Evolutionary conservation across 148 eudicot genomes (phyloP).

Genomic region (Nyssa sinensis): DNA sequence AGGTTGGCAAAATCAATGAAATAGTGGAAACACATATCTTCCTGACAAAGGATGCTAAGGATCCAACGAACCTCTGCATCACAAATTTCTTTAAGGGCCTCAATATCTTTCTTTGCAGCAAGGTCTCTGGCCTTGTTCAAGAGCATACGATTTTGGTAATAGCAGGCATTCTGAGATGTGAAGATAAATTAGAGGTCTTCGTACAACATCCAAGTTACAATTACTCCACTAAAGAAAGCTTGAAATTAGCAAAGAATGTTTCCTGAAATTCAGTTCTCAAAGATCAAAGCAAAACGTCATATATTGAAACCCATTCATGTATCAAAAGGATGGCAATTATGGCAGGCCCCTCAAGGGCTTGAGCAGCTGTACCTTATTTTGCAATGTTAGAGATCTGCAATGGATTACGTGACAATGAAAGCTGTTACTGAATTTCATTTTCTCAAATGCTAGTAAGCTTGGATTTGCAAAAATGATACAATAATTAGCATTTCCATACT

Average conservation of each 20-base stretch:
- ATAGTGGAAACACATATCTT: background rate
- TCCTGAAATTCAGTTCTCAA: background rate
- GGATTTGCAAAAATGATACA: no score
- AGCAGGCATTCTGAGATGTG: background rate
- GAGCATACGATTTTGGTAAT: background rate
- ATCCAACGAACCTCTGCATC: background rate
- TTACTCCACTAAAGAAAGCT: background rate
- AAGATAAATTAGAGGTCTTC: background rate
- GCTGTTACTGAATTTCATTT: no score
- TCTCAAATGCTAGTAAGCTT: no score
- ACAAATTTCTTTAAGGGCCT: background rate
- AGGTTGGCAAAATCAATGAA: background rate
- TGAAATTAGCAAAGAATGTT: no score
- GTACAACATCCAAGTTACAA: background rate
- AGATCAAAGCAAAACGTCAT: background rate
- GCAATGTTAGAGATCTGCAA: no score
- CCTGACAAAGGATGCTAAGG: background rate
- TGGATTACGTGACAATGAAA: no score
- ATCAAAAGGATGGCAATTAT: background rate
- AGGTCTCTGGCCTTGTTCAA: background rate
- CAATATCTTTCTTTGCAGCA: background rate
- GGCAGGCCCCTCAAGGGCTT: background rate
- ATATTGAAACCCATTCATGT: background rate
- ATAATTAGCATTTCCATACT: no score
- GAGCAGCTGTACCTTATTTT: no score